Conservation (phyloP, 148 eudicot species). For the Rhododendron ovatum region DNA sequence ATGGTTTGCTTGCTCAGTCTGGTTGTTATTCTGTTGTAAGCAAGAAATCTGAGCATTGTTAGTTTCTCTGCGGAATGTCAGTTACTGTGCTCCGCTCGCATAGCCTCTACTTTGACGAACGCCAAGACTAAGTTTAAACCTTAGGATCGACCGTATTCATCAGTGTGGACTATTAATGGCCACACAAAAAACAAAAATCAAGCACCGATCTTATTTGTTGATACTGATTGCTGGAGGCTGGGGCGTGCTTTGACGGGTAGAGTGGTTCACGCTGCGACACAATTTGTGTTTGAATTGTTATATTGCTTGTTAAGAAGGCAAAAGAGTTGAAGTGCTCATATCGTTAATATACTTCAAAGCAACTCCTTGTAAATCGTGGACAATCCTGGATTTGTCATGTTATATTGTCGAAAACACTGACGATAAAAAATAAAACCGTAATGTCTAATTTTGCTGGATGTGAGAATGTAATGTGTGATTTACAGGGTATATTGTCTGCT, state of each 20-base stretch:
- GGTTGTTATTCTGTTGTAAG: neutral
- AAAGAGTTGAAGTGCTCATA: neutral
- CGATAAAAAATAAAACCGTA: neutral
- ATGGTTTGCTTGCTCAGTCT: neutral
- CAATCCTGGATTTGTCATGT: neutral
- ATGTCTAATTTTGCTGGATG: neutral
- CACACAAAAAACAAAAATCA: neutral
- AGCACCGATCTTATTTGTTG: neutral
- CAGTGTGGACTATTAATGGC: neutral
- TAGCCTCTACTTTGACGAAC: neutral
- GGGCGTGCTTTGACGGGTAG: neutral
- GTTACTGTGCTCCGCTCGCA: neutral
- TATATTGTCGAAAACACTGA: neutral
- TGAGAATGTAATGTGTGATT: neutral
- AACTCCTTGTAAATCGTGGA: neutral
- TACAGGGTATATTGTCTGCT: constrained; percentile 81
- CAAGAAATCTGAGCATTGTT: neutral
- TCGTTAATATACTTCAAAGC: neutral
- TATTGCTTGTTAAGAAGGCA: neutral
- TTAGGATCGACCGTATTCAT: neutral
- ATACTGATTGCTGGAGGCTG: neutral
- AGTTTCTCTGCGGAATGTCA: neutral
- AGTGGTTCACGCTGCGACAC: neutral
- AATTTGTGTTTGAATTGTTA: neutral
- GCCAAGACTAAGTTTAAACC: neutral